Evolutionary conservation across 1,284 basidiomycete genomes (phyloP), one percentile per base, ranked within the genome.

Genomic region (Irpex rosettiformis): DNA sequence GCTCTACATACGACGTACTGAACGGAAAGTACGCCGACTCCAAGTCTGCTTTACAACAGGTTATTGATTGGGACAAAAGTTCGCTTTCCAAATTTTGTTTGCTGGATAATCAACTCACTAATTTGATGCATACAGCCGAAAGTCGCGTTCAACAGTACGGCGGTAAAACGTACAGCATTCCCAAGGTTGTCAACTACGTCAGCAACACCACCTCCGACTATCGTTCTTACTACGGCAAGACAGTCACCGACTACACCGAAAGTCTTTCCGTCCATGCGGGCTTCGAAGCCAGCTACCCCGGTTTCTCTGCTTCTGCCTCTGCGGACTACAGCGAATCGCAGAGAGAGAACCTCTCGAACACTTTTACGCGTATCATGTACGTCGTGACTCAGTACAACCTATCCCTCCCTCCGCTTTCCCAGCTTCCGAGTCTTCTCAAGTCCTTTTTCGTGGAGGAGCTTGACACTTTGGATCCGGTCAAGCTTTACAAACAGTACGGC

Each of bases 221-320:
- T 54, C 53, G 53, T n/a, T 54, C 53, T 13, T 54, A 16, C 33
- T 54, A 30, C 22, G 53, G 53, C 27, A 54, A 54, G 33, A 54
- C 53, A 16, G 22, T 40, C 33, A 21, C 27, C 18, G 53, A 54
- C 13, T 54, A 54, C 33, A 54, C 53, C 11, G 13, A 40, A 11
- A 33, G 28, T 21, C 53, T 54, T 22, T 54, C 53, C n/a, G 33
- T 40, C 7, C 53, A 54, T 24, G 53, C 53, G n/a, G 53, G 53
- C 13, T 47, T 47, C 5, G 43, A 47, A 16, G 43, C 43, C 18
- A 47, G 43, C 43, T 47, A 21, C 43, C 43, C 43, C 21, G 43
- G 43, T 22, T 47, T 47, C 43, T 47, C 43, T 24, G 43, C 43
- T 16, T 47, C 43, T 11, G 43, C 43, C 10, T 47, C 43, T 47